Percentiles rank a stretch among this genome's conserved stretches.
Conservation (phyloP, 106 monocot genomes). For the Phalaenopsis aphrodite region DNA sequence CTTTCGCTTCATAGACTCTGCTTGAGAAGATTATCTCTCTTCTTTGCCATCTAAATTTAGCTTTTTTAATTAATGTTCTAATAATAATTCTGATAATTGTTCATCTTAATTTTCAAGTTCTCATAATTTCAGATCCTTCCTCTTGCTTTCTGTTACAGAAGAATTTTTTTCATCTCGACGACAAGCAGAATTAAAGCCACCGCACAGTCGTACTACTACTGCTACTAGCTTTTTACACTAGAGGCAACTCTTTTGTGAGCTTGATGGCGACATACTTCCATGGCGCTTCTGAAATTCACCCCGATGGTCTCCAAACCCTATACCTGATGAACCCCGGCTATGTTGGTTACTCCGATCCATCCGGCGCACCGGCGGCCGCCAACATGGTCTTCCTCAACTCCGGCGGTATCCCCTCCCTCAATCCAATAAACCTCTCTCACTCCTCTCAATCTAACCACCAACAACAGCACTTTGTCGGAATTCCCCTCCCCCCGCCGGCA, state of each 20-base stretch:
- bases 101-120: background rate
- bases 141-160: background rate
- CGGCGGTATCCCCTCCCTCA: slow-evolving; percentile 24
- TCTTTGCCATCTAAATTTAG: background rate
- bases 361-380: slow-evolving; percentile 16
- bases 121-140: background rate
- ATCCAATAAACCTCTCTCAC: background rate
- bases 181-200: too few species aligned
- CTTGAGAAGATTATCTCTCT: background rate
- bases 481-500: slow-evolving; percentile 31
- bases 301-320: slow-evolving; percentile 58
- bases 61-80: background rate
- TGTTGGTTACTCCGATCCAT: slow-evolving; percentile 30
- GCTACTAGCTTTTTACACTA: background rate
- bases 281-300: slow-evolving; percentile 49
- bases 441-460: background rate
- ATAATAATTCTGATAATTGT: background rate
- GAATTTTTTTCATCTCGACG: too few species aligned
- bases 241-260: background rate
- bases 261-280: slow-evolving; percentile 61
- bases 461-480: slow-evolving; percentile 46
- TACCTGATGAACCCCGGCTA: slow-evolving; percentile 72
- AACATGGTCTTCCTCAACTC: slow-evolving; percentile 64
- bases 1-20: background rate
- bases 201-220: too few species aligned